Base-by-base conservation (phyloP, 2,329 filamentous ascomycete genomes). In the Ascosphaera aggregata region DNA sequence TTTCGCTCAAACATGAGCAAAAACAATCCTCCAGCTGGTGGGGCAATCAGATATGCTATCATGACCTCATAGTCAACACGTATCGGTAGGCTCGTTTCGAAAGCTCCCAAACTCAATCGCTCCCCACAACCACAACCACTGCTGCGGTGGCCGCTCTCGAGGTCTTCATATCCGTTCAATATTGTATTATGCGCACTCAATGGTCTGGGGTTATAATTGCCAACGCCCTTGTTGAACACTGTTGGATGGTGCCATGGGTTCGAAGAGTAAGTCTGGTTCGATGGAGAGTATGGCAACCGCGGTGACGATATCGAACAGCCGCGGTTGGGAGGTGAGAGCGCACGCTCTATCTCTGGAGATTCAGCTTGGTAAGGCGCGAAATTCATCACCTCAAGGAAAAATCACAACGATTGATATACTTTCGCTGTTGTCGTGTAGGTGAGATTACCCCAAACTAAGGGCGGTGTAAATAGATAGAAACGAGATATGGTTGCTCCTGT, bases 331-430 rank as follows among this genome's bases (percentile, higher is more conserved):
- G 84, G 81, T 16, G 81, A 91, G 54, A 84, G 68, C 39, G 78
- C 73, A 51, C 86, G 80, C 47, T 74, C 72, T 49, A 77, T 69
- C 62, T 95, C 85, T 8, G 89, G 89, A 13, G 79, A 78, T 37
- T 78, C 78, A 57, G 86, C 86, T 64, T 95, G 89, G 61, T 95
- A 98, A 30, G 89, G 89, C 36, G 89, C 89, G 56, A 95, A 98
- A 63, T 94, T 80, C 80, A 89, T 89, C 41, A 27, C 22, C 22
- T 27, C n/a, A n/a, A n/a, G n/a, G n/a, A n/a, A n/a, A n/a, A n/a
- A n/a, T n/a, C n/a, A n/a, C n/a, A n/a, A n/a, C n/a, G n/a, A n/a
- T n/a, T n/a, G n/a, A n/a, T n/a, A n/a, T n/a, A n/a, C n/a, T n/a
- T n/a, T n/a, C n/a, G n/a, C n/a, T n/a, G n/a, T n/a, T n/a, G n/a